Conservation (phyloP, 306 rosid species). For the Myrica gale region DNA sequence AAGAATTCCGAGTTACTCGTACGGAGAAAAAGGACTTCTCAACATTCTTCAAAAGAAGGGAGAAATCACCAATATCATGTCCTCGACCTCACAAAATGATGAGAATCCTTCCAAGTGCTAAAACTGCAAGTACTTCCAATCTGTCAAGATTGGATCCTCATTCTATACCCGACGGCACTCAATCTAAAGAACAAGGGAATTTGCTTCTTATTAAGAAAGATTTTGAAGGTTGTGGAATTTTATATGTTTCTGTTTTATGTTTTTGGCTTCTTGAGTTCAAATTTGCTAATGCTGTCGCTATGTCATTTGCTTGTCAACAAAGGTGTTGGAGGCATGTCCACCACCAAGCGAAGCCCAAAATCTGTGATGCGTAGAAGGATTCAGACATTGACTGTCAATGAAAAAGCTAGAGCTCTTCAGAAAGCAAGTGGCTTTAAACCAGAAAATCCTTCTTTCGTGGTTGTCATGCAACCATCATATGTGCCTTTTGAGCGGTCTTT, state of each 20-base stretch:
- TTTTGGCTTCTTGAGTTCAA: neutral
- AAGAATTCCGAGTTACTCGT: neutral
- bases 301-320: neutral
- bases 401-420: neutral
- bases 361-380: no score
- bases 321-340: neutral
- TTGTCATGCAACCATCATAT: conserved; percentile 12
- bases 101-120: neutral
- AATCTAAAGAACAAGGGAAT: neutral
- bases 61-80: neutral
- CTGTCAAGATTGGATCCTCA: neutral
- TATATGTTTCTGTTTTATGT: no score
- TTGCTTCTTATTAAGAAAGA: neutral
- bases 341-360: neutral
- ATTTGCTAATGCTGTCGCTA: neutral
- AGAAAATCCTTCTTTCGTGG: conserved; percentile 15
- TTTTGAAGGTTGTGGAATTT: neutral
- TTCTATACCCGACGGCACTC: no score
- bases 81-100: neutral
- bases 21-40: neutral
- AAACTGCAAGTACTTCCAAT: neutral
- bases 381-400: neutral
- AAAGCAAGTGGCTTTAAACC: conserved; percentile 21
- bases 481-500: neutral
- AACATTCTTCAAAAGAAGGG: neutral